Evolutionary conservation across 1,284 basidiomycete genomes (phyloP), one percentile per base, ranked within the genome.

Genomic region (Quambalaria eucalypti): DNA sequence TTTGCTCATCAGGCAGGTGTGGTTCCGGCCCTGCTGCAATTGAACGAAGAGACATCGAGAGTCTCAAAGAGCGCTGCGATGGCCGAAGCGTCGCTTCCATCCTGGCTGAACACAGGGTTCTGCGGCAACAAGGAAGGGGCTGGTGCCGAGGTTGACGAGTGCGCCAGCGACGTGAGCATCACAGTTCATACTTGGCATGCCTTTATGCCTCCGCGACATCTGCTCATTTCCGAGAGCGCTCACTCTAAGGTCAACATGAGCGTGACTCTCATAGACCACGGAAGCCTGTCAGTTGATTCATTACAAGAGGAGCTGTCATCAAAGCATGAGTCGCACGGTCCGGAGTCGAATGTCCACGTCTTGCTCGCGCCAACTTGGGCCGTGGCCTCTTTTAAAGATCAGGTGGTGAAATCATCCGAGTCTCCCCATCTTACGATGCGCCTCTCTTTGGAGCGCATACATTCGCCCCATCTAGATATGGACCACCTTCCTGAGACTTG

Each of bases 1-100:
- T 55, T 59, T 33, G 44, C 56, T 16, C 67, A 69, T 51, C 67
- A 69, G 40, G 64, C 31, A 0, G 61, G 52, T 1, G 51, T 69
- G 7, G 39, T 68, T 2, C 63, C 64, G 1, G 28, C 60, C 0
- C 53, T 69, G 1, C 54, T 69, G 21, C 28, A 40, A 23, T 48
- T 67, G 44, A 54, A 62, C 28, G 9, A 36, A 1, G 23, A 33
- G 9, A 6, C 49, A 47, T 12, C 21, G 36, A 14, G 21, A 14
- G 16, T 39, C 10, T 39, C 36, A 3, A 21, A 21, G 4, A 21
- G 3, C 16, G 36, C 21, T 4, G 16, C 4, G 36, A 3, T 39
- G 36, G 21, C 16, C 21, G 10, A 4, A 4, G 36, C 36, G 5
- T n/a, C 36, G 10, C 21, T 39, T 14, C 36, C 16, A 21, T 14